Evolutionary conservation across 176 grass and related monocot species (phyloP).

Genomic region (Thinopyrum elongatum): DNA sequence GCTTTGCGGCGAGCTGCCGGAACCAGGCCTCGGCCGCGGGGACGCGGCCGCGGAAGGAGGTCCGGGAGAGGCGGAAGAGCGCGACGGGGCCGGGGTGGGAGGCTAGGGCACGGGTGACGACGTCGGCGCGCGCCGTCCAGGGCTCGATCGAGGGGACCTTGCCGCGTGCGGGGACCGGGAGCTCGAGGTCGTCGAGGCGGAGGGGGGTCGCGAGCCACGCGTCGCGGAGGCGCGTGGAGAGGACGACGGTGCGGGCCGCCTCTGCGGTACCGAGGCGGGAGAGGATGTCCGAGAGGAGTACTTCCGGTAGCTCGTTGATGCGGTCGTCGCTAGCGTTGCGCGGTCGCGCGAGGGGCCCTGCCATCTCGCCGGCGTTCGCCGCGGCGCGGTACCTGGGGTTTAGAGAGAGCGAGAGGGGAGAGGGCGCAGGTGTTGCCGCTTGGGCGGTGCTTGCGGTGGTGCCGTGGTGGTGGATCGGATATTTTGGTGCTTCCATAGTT

Average conservation of each 20-base stretch:
- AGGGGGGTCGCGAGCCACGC: conserved; percentile 34
- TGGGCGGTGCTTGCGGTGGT: too few relatives aligned
- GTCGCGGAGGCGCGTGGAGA: conserved; percentile 27
- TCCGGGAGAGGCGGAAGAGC: conserved; percentile 8
- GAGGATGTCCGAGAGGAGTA: conserved; percentile 33
- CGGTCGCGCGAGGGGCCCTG: background rate
- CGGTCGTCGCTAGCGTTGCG: background rate
- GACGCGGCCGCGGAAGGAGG: conserved; percentile 13
- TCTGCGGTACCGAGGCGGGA: conserved; percentile 25
- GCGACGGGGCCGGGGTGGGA: conserved; percentile 8
- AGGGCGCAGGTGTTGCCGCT: too few relatives aligned
- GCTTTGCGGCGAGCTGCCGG: conserved; percentile 10
- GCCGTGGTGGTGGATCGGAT: too few relatives aligned
- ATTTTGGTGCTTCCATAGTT: too few relatives aligned
- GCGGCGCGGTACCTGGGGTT: too few relatives aligned
- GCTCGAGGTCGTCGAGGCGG: conserved; percentile 25
- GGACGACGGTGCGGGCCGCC: conserved; percentile 14
- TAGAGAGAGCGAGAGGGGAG: too few relatives aligned
- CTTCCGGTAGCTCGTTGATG: conserved; percentile 28
- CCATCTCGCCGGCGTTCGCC: conserved; percentile 22
- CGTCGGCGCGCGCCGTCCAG: background rate
- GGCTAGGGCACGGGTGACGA: conserved; percentile 8
- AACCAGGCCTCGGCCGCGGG: conserved; percentile 24
- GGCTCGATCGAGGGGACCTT: background rate
- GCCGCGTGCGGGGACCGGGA: background rate